Evolutionary conservation across 2,329 filamentous ascomycete genomes (phyloP).

Genomic region (Elsinoe batatas): DNA sequence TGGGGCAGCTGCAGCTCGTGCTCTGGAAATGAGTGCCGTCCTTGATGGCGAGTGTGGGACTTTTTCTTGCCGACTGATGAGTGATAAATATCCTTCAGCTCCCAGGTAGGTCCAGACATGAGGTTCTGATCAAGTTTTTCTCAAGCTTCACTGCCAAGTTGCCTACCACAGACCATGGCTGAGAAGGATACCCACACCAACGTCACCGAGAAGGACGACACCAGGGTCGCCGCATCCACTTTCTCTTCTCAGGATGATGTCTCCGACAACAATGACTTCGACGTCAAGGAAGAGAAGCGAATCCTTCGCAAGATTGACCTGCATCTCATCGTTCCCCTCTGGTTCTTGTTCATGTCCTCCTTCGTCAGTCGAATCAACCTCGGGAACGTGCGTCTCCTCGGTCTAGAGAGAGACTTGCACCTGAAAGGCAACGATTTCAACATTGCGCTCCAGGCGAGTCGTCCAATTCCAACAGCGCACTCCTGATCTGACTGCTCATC

Average conservation of each 20-base stretch:
- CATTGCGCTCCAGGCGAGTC: slow-evolving; percentile 24
- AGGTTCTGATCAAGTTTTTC: slow-evolving; percentile 6
- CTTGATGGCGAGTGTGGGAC: background rate
- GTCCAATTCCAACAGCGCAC: too few species aligned
- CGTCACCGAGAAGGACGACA: background rate
- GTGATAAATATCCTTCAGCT: background rate
- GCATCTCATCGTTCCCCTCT: slow-evolving; percentile 9
- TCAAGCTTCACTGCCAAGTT: slow-evolving; percentile 9
- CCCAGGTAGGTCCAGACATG: background rate
- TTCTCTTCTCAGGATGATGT: background rate
- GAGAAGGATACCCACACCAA: background rate
- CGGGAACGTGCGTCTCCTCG: slow-evolving; percentile 32
- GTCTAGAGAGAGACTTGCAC: slow-evolving; percentile 27
- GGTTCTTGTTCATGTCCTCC: slow-evolving; percentile 17
- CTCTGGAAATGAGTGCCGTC: slow-evolving; percentile 9
- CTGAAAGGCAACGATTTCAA: slow-evolving; percentile 30
- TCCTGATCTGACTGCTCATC: too few species aligned
- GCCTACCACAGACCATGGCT: background rate
- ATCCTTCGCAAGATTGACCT: slow-evolving; percentile 11
- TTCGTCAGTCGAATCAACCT: slow-evolving; percentile 36
- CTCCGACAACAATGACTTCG: background rate
- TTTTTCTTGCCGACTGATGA: background rate
- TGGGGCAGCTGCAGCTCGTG: slow-evolving; percentile 1
- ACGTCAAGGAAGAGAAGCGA: slow-evolving; percentile 4
- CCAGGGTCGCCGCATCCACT: background rate